Evolutionary conservation across 768 basidiomycete genomes (phyloP).

Genomic region (Suillus subalutaceus): DNA sequence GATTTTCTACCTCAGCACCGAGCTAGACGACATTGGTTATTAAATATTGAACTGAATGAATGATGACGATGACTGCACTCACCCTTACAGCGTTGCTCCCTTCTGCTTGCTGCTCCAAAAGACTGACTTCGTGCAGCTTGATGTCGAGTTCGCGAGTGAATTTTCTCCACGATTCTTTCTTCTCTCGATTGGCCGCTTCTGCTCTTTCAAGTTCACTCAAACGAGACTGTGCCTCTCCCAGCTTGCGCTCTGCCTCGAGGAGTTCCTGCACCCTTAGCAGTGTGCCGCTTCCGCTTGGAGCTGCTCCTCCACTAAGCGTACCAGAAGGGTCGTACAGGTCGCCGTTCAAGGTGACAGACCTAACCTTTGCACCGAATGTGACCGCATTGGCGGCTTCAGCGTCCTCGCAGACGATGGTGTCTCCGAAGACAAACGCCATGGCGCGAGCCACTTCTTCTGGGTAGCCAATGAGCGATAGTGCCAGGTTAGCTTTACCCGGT

Average conservation of each 20-base stretch:
- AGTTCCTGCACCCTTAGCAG: conserved; percentile 86
- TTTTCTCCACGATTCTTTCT: conserved; percentile 62
- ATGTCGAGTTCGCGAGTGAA: conserved; percentile 77
- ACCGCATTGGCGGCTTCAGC: conserved; percentile 84
- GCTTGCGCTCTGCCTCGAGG: conserved; percentile 61
- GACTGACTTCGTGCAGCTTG: conserved; percentile 81
- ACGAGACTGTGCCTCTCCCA: conserved; percentile 50
- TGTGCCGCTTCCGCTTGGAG: conserved; percentile 73
- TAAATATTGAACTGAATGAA: background rate
- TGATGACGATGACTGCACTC: conserved; percentile 26
- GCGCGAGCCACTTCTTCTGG: conserved; percentile 81
- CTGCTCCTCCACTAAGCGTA: conserved; percentile 88
- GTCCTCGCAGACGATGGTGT: conserved; percentile 90
- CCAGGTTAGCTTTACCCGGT: conserved; percentile 79
- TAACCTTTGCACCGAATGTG: conserved; percentile 74
- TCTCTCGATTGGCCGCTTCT: conserved; percentile 52
- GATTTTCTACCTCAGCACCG: conserved; percentile 74
- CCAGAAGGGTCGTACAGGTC: conserved; percentile 97
- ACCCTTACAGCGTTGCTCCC: conserved; percentile 92
- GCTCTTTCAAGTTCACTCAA: conserved; percentile 58
- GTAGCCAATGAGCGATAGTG: conserved; percentile 88
- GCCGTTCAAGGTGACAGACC: conserved; percentile 91
- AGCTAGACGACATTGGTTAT: conserved; percentile 50
- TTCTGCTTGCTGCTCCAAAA: conserved; percentile 83
- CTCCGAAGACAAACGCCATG: conserved; percentile 92